A percentile compares a stretch with the other conserved stretches of the same genome.
These are phyloP conservation scores for Fagus crenata DNA, from an alignment of 306 rosid species.

Conservation along the genomic window DNA sequence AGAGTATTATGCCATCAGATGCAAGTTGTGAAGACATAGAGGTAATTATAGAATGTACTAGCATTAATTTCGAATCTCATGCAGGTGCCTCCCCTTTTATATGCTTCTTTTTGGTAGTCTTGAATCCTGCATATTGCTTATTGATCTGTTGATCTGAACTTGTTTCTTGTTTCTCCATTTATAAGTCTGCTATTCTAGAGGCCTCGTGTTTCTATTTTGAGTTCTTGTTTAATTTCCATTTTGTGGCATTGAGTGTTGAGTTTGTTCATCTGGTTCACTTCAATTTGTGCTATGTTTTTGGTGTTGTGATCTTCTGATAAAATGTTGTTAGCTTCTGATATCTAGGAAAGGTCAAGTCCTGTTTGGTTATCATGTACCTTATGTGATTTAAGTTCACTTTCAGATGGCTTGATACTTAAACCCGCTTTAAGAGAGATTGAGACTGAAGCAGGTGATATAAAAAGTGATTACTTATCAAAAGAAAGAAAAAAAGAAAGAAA, in stretches of 20 bases:
- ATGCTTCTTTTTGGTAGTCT: background rate
- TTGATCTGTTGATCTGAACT: background rate
- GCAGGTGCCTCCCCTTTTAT: background rate
- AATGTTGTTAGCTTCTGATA: background rate
- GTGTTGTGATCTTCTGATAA: background rate
- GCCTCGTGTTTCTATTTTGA: background rate
- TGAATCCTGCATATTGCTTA: background rate
- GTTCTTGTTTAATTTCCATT: background rate
- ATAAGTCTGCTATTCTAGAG: background rate
- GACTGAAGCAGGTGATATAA: too few relatives aligned
- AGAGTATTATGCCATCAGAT: constrained; percentile 60
- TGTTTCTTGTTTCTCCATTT: background rate
- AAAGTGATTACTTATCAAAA: too few relatives aligned
- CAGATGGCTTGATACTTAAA: background rate
- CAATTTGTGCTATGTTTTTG: background rate
- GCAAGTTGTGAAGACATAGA: constrained; percentile 85
- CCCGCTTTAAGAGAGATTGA: background rate
- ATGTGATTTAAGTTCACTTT: background rate
- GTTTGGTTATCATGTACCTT: background rate
- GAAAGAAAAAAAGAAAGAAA: too few relatives aligned
- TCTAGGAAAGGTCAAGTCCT: background rate
- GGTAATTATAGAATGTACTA: constrained; percentile 40
- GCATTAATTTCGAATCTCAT: background rate
- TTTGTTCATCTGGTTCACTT: background rate
- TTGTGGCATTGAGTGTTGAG: background rate